phyloP scores from a whole-genome alignment of 2,329 filamentous ascomycete genomes.

The Colletotrichum brevisporum region DNA sequence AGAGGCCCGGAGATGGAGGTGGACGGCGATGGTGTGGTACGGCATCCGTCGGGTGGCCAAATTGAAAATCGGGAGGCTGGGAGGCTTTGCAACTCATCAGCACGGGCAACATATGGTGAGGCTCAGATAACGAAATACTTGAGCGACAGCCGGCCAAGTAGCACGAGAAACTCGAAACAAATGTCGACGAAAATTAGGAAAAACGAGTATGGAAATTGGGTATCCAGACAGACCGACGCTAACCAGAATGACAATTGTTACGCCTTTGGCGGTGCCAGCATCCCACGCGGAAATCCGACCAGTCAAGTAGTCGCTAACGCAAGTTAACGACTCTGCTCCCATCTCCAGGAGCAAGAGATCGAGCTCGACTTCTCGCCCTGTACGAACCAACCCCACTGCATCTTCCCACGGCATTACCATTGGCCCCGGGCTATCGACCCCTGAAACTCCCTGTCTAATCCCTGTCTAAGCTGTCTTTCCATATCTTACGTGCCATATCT shows the following conservation, averaged over 20 bases:
- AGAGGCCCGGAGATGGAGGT: constrained; percentile 21
- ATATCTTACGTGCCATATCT: constrained; percentile 25
- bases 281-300: neutral
- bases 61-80: constrained; percentile 42
- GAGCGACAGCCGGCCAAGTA: neutral
- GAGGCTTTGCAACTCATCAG: constrained; percentile 34
- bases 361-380: constrained; percentile 26
- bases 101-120: constrained; percentile 40
- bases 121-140: constrained; percentile 43
- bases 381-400: constrained; percentile 36
- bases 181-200: neutral
- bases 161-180: neutral
- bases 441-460: constrained; percentile 39
- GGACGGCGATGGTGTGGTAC: constrained; percentile 32
- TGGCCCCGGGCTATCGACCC: constrained; percentile 28
- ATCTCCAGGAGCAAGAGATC: constrained; percentile 29
- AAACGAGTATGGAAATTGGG: constrained; percentile 28
- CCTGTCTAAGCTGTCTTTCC: constrained; percentile 33
- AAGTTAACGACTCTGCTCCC: constrained; percentile 43
- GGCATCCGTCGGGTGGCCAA: constrained; percentile 36
- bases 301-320: constrained; percentile 43
- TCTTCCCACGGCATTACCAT: constrained; percentile 30
- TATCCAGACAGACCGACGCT: constrained; percentile 22
- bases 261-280: constrained; percentile 11
- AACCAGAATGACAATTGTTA: constrained; percentile 16